Evolutionary conservation across 371 early-diverging fungal genomes (phyloP).

Genomic region (Rozella allomycis): DNA sequence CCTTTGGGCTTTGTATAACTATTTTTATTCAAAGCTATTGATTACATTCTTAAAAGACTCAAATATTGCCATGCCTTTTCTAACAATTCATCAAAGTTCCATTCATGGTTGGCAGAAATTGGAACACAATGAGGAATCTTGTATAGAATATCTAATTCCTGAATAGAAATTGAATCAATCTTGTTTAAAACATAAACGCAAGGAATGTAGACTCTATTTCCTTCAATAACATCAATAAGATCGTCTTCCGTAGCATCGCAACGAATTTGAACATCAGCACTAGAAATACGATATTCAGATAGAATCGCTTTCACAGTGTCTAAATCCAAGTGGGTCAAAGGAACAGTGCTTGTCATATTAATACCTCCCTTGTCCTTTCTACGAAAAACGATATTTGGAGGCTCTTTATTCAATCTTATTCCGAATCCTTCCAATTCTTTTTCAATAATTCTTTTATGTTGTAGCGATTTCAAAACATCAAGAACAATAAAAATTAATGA

Average conservation of each 20-base stretch:
- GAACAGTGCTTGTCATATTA: slow-evolving; percentile 72
- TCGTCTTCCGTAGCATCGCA: slow-evolving; percentile 95
- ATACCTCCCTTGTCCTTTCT: slow-evolving; percentile 97
- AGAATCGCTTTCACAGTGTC: slow-evolving; percentile 81
- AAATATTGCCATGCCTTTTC: slow-evolving; percentile 77
- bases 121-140: slow-evolving; percentile 96
- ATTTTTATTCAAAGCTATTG: slow-evolving; percentile 1
- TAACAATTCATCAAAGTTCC: slow-evolving; percentile 97
- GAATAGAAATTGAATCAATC: slow-evolving; percentile 90
- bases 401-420: slow-evolving; percentile 74
- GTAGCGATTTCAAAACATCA: slow-evolving; percentile 87
- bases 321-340: slow-evolving; percentile 68
- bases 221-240: slow-evolving; percentile 93
- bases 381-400: slow-evolving; percentile 61
- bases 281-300: slow-evolving; percentile 91
- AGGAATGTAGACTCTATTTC: slow-evolving; percentile 84
- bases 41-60: slow-evolving; percentile 42
- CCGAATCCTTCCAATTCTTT: slow-evolving; percentile 96
- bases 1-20: slow-evolving; percentile 98
- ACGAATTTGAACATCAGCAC: slow-evolving; percentile 94
- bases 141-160: slow-evolving; percentile 74
- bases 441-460: slow-evolving; percentile 72
- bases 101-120: slow-evolving; percentile 87
- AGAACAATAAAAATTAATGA: slow-evolving; percentile 91
- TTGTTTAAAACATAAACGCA: slow-evolving; percentile 97